Evolutionary conservation across 2,329 filamentous ascomycete genomes (phyloP).

Genomic region (Cladosporium sp.): DNA sequence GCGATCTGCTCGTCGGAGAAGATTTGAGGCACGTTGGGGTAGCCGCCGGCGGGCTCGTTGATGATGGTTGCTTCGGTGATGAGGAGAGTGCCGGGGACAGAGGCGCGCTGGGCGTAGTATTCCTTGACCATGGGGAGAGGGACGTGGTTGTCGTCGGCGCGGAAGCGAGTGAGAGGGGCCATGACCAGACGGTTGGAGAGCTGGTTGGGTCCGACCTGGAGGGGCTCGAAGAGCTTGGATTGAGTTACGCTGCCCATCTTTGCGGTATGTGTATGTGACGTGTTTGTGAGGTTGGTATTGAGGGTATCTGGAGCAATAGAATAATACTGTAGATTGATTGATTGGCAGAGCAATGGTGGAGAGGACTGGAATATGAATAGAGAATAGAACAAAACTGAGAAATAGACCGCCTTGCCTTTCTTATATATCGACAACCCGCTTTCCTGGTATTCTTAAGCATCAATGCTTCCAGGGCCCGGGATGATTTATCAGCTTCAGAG

Average conservation of each 20-base stretch:
- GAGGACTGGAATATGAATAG: neutral
- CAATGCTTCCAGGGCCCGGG: neutral
- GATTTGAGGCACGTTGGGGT: slow-evolving; percentile 35
- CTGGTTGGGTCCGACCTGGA: slow-evolving; percentile 46
- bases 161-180: slow-evolving; percentile 58
- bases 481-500: slow-evolving; percentile 19
- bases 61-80: slow-evolving; percentile 43
- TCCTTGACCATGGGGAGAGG: slow-evolving; percentile 35
- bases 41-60: slow-evolving; percentile 33
- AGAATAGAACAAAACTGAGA: neutral
- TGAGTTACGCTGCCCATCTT: slow-evolving; percentile 21
- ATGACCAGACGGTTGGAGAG: slow-evolving; percentile 55
- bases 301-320: too few species aligned
- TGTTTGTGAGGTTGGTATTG: neutral
- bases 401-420: neutral
- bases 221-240: slow-evolving; percentile 42
- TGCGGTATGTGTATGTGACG: neutral
- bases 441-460: neutral
- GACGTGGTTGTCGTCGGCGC: slow-evolving; percentile 46
- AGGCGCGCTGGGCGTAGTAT: slow-evolving; percentile 38
- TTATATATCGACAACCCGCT: neutral
- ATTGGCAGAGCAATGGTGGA: neutral
- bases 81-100: slow-evolving; percentile 37
- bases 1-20: slow-evolving; percentile 45
- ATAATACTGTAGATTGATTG: neutral